A percentile compares a stretch with the other conserved stretches of the same genome.
These are phyloP conservation scores for Adansonia rubrostipa DNA, from an alignment of 441 rosid species.

Conservation along the genomic window DNA sequence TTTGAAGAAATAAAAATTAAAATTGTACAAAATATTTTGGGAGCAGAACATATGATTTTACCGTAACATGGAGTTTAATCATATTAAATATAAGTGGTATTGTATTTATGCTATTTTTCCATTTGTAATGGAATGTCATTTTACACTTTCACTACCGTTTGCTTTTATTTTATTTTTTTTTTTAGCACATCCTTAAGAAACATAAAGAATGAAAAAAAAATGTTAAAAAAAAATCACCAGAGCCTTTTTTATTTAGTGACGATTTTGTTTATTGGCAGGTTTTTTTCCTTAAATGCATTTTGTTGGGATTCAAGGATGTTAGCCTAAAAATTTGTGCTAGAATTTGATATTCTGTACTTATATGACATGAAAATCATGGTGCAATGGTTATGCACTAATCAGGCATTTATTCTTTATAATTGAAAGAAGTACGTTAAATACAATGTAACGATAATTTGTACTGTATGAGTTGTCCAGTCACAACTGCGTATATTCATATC, in stretches of 20 bases:
- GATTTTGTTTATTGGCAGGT: background rate
- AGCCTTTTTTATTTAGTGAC: background rate
- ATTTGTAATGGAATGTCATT: background rate
- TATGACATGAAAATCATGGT: background rate
- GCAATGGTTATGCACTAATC: background rate
- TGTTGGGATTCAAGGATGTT: background rate
- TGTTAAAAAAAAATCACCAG: background rate
- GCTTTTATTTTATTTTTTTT: background rate
- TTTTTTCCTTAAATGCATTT: background rate
- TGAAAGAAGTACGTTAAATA: background rate
- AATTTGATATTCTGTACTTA: background rate
- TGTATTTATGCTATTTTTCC: background rate
- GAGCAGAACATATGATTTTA: background rate
- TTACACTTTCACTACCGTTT: background rate
- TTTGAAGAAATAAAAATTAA: background rate
- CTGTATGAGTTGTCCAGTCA: background rate
- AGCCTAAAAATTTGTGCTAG: background rate
- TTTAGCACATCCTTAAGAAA: background rate
- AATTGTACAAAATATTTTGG: background rate
- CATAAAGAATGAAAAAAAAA: background rate
- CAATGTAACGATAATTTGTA: background rate
- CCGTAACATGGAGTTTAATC: background rate
- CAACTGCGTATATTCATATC: background rate
- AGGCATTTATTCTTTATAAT: background rate
- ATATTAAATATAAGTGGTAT: background rate